A percentile compares a stretch with the other conserved stretches of the same genome.
These are phyloP conservation scores for Botrytis pseudocinerea DNA, from an alignment of 2,329 filamentous ascomycete species.

Conservation along the genomic window DNA sequence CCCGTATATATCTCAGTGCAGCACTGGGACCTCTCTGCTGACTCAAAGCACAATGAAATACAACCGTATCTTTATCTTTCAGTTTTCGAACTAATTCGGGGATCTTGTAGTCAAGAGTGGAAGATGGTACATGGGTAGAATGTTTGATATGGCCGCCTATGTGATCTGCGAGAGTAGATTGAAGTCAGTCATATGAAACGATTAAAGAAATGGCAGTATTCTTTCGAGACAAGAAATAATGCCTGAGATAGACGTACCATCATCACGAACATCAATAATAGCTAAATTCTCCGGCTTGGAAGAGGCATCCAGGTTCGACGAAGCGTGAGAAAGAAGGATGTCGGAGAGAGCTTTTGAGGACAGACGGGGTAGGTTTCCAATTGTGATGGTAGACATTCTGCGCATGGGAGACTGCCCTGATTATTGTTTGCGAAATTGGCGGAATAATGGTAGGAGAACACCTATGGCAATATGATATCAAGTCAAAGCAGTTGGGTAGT, in stretches of 20 bases:
- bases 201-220: neutral
- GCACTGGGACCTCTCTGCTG: slow-evolving; percentile 88
- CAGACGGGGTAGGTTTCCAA: slow-evolving; percentile 38
- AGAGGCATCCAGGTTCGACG: slow-evolving; percentile 35
- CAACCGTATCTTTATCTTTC: slow-evolving; percentile 74
- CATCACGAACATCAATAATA: slow-evolving; percentile 87
- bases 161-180: slow-evolving; percentile 59
- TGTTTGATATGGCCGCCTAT: slow-evolving; percentile 86
- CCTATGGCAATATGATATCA: neutral
- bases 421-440: neutral
- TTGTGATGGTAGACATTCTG: slow-evolving; percentile 33
- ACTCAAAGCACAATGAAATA: slow-evolving; percentile 92
- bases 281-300: slow-evolving; percentile 52
- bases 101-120: slow-evolving; percentile 71
- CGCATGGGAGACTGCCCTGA: slow-evolving; percentile 11
- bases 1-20: slow-evolving; percentile 75
- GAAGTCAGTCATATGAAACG: neutral
- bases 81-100: slow-evolving; percentile 81
- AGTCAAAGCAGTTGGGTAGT: neutral
- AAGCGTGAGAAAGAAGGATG: slow-evolving; percentile 34
- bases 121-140: slow-evolving; percentile 73
- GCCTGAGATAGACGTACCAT: slow-evolving; percentile 51
- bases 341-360: slow-evolving; percentile 37
- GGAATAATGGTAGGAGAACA: neutral
- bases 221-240: neutral